Conservation (phyloP, 345 rosid species). For the Eucalyptus viminalis region DNA sequence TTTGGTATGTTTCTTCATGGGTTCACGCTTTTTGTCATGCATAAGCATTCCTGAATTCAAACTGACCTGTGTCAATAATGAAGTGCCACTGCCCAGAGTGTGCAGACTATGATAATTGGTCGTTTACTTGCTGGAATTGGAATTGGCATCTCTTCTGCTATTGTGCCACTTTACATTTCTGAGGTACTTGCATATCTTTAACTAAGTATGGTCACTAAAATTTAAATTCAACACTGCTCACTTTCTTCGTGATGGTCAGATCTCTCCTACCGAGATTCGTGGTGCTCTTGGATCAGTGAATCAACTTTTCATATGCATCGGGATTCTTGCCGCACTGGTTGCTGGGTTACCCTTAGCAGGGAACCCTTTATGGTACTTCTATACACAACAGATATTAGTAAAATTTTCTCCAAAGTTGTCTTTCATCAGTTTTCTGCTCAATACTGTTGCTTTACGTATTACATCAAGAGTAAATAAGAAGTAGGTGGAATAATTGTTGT, state of each 20-base stretch:
- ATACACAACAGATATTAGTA: neutral
- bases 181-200: constrained; percentile 36
- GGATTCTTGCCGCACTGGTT: constrained; percentile 90
- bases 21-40: neutral
- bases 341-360: constrained; percentile 95
- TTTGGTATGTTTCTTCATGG: constrained; percentile 34
- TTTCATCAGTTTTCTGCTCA: neutral
- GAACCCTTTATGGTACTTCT: constrained; percentile 64
- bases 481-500: neutral
- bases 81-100: constrained; percentile 88
- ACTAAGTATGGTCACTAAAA: neutral
- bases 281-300: constrained; percentile 96
- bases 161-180: constrained; percentile 96
- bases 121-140: constrained; percentile 96
- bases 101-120: constrained; percentile 91
- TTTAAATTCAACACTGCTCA: neutral
- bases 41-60: neutral
- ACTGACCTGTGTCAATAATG: neutral
- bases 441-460: neutral
- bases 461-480: neutral
- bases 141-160: constrained; percentile 92
- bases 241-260: constrained; percentile 29
- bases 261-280: constrained; percentile 97
- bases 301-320: constrained; percentile 93
- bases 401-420: neutral